Conservation (phyloP, 495 filamentous ascomycete genomes). For the Neurospora sp. region DNA sequence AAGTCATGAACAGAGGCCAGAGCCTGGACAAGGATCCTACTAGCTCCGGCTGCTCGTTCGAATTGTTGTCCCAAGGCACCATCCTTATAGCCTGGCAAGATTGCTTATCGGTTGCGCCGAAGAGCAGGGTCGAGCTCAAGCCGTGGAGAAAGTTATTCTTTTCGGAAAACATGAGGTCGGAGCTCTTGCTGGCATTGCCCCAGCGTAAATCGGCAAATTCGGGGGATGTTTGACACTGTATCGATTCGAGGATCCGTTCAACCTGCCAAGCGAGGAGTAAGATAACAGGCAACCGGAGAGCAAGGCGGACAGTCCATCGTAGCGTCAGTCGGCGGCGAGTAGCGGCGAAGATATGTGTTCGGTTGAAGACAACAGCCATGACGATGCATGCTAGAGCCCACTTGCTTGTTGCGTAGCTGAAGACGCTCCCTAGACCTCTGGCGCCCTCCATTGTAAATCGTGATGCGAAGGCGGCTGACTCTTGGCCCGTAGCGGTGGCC, state of each 20-base stretch:
- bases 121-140: slow-evolving; percentile 54
- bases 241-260: slow-evolving; percentile 60
- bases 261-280: slow-evolving; percentile 61
- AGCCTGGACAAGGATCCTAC: slow-evolving; percentile 70
- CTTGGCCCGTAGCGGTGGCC: slow-evolving; percentile 22
- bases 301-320: slow-evolving; percentile 58
- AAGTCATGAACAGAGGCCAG: slow-evolving; percentile 77
- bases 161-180: slow-evolving; percentile 63
- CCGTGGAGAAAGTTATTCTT: slow-evolving; percentile 58
- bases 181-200: slow-evolving; percentile 53
- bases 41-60: slow-evolving; percentile 31
- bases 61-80: slow-evolving; percentile 35
- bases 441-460: slow-evolving; percentile 41
- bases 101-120: slow-evolving; percentile 54
- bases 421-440: slow-evolving; percentile 67
- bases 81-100: slow-evolving; percentile 68
- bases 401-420: slow-evolving; percentile 83
- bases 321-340: slow-evolving; percentile 66
- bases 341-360: slow-evolving; percentile 87
- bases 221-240: slow-evolving; percentile 86
- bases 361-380: slow-evolving; percentile 79
- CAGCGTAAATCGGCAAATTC: slow-evolving; percentile 63
- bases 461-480: slow-evolving; percentile 31
- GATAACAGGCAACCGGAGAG: slow-evolving; percentile 67
- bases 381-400: slow-evolving; percentile 85